A percentile compares a stretch with the other conserved stretches of the same genome.
phyloP scores from a whole-genome alignment of 768 basidiomycete genomes.

The Lyophyllum decastes region DNA sequence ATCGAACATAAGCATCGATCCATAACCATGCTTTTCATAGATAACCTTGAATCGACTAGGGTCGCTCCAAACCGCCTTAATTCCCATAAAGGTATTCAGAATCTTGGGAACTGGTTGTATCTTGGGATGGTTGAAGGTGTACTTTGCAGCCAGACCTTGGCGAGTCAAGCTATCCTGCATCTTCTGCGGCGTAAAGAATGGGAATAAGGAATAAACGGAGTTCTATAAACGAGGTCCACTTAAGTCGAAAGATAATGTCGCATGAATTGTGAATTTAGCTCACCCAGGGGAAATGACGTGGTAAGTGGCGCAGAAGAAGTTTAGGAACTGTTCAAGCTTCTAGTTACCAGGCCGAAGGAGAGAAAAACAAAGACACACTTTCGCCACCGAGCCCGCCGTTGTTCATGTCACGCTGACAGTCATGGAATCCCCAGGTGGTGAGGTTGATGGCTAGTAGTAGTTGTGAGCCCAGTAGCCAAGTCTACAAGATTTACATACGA shows the following conservation, averaged over 20 bases:
- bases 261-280: not conserved
- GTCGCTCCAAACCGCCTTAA: constrained; percentile 35
- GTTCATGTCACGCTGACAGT: constrained; percentile 42
- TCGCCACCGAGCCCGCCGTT: constrained; percentile 25
- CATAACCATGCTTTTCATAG: constrained; percentile 41
- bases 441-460: constrained; percentile 38
- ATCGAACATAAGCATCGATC: constrained; percentile 42
- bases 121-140: constrained; percentile 41
- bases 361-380: constrained; percentile 5
- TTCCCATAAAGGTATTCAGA: constrained; percentile 34
- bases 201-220: constrained; percentile 18
- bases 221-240: constrained; percentile 2
- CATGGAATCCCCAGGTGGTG: constrained; percentile 54
- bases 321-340: constrained; percentile 15
- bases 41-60: constrained; percentile 35
- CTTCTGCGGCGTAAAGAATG: constrained; percentile 48
- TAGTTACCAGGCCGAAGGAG: not conserved
- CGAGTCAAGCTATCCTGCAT: constrained; percentile 36
- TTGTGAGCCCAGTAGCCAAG: not conserved
- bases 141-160: constrained; percentile 39
- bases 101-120: constrained; percentile 27
- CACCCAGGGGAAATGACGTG: constrained; percentile 20
- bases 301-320: constrained; percentile 20
- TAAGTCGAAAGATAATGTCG: not conserved
- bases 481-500: constrained; percentile 24